Conservation (phyloP, 2,329 filamentous ascomycete species). For the Sporothrix phasma region DNA sequence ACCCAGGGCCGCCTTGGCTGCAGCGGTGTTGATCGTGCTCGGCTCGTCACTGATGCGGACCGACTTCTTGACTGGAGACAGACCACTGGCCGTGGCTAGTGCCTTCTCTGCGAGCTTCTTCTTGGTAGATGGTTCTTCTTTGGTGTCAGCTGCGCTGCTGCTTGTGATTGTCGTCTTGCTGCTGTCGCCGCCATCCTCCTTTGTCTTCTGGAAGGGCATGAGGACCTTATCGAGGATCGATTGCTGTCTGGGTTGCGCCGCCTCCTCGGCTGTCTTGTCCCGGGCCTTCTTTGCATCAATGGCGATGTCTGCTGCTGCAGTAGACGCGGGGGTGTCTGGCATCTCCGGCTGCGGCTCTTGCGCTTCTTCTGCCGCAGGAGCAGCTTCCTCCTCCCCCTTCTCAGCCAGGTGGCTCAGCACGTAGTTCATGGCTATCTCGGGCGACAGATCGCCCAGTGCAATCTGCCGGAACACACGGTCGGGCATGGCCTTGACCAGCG, state of each 20-base stretch:
- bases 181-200: not conserved
- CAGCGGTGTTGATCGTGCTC: slow-evolving; percentile 7
- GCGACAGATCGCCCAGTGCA: slow-evolving; percentile 74
- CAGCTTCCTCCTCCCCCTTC: slow-evolving; percentile 25
- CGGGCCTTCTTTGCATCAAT: slow-evolving; percentile 9
- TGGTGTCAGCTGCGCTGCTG: not conserved
- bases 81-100: not conserved
- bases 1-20: slow-evolving; percentile 9
- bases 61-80: not conserved
- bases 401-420: slow-evolving; percentile 71
- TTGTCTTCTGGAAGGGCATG: slow-evolving; percentile 11
- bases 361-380: slow-evolving; percentile 24
- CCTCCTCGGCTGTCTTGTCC: not conserved
- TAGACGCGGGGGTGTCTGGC: not conserved
- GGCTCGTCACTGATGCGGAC: not conserved
- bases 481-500: slow-evolving; percentile 74
- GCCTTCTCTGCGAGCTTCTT: not conserved
- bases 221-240: slow-evolving; percentile 10
- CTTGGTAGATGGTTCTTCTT: not conserved
- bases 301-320: not conserved
- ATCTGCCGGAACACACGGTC: slow-evolving; percentile 86
- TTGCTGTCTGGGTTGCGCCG: not conserved
- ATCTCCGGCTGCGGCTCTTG: slow-evolving; percentile 21
- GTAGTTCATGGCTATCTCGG: slow-evolving; percentile 78
- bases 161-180: not conserved